phyloP scores from a whole-genome alignment of 345 rosid species.

The Pugionium cornutum region DNA sequence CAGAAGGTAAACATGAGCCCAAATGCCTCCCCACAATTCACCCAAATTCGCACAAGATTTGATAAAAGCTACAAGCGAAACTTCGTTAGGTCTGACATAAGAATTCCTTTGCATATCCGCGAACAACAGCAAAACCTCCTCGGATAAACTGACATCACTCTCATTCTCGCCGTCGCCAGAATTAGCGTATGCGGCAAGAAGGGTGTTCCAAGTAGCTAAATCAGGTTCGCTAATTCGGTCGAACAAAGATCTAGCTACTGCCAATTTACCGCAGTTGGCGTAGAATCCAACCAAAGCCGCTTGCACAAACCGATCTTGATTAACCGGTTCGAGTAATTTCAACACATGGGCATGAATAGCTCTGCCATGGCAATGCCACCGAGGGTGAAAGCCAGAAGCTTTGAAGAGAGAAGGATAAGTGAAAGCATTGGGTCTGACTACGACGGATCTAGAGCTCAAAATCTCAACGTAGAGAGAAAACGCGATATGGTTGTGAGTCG shows the following conservation, averaged over 20 bases:
- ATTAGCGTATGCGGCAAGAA: constrained; percentile 57
- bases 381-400: constrained; percentile 48
- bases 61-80: constrained; percentile 59
- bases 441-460: constrained; percentile 26
- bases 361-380: constrained; percentile 46
- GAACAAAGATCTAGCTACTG: constrained; percentile 53
- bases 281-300: constrained; percentile 61
- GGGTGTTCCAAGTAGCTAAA: constrained; percentile 65
- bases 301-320: constrained; percentile 52
- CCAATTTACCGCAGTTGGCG: constrained; percentile 50
- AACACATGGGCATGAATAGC: constrained; percentile 60
- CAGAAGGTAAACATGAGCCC: constrained; percentile 61
- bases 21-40: constrained; percentile 48
- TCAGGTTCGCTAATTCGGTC: constrained; percentile 55
- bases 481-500: constrained; percentile 40
- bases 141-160: constrained; percentile 1
- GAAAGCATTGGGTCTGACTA: constrained; percentile 49
- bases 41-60: constrained; percentile 60
- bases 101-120: constrained; percentile 45
- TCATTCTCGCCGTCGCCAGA: constrained; percentile 2
- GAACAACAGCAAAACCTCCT: constrained; percentile 49
- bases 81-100: constrained; percentile 56
- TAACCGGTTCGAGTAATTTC: constrained; percentile 49
- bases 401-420: constrained; percentile 74
- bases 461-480: constrained; percentile 51